These are phyloP conservation scores for Ascoidea rubescens DNA, from an alignment of 805 yeast genomes.

Conservation along the genomic window DNA sequence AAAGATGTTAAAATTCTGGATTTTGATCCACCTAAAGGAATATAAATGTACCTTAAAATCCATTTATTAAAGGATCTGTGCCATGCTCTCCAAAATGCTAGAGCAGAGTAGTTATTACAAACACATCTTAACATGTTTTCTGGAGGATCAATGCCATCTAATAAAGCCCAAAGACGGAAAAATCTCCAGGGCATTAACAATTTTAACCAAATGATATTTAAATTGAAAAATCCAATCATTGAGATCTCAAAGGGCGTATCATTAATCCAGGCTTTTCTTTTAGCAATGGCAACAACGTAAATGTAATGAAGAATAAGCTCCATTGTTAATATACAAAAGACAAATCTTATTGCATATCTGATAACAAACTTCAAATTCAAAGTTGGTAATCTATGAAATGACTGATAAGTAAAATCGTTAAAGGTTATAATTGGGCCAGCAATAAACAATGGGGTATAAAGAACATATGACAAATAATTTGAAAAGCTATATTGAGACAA, in stretches of 20 bases:
- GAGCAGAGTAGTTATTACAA: slow-evolving; percentile 83
- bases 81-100: slow-evolving; percentile 99
- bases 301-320: slow-evolving; percentile 77
- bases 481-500: slow-evolving; percentile 42
- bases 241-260: slow-evolving; percentile 87
- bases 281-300: slow-evolving; percentile 88
- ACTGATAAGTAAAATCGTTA: slow-evolving; percentile 79
- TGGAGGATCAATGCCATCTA: slow-evolving; percentile 93
- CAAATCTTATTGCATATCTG: slow-evolving; percentile 53
- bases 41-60: slow-evolving; percentile 77
- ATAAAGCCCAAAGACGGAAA: slow-evolving; percentile 80
- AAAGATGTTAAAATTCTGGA: slow-evolving; percentile 64
- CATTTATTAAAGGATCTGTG: slow-evolving; percentile 88
- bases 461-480: slow-evolving; percentile 62
- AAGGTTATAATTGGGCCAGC: slow-evolving; percentile 94
- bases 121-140: slow-evolving; percentile 96
- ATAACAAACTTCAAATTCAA: slow-evolving; percentile 38
- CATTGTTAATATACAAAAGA: slow-evolving; percentile 72
- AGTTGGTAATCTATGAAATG: slow-evolving; percentile 42
- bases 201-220: slow-evolving; percentile 88
- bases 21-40: slow-evolving; percentile 79
- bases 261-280: slow-evolving; percentile 79
- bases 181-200: slow-evolving; percentile 91
- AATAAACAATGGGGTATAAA: slow-evolving; percentile 80
- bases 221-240: slow-evolving; percentile 85